Conservation (phyloP, 2,329 filamentous ascomycete genomes). For the Aspergillus sp. region DNA sequence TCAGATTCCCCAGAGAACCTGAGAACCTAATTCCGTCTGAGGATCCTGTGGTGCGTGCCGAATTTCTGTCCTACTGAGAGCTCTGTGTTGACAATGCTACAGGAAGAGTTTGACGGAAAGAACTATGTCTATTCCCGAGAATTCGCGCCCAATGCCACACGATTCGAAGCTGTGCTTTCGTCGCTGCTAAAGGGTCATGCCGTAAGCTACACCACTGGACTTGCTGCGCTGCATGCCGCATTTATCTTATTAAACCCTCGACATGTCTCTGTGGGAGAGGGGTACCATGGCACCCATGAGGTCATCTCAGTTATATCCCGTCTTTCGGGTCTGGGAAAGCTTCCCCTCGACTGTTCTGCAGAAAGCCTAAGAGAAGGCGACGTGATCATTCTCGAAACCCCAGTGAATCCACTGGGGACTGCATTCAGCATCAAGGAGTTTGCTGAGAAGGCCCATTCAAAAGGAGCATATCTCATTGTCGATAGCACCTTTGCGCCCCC, state of each 20-base stretch:
- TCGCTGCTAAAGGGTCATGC: constrained; percentile 64
- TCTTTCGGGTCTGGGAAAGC: constrained; percentile 70
- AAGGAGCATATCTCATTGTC: constrained; percentile 77
- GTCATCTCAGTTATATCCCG: constrained; percentile 73
- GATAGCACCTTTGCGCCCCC: constrained; percentile 94
- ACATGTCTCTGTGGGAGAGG: constrained; percentile 75
- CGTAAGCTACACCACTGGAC: constrained; percentile 78
- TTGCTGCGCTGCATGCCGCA: constrained; percentile 83
- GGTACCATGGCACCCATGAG: constrained; percentile 92
- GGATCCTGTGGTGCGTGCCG: constrained; percentile 49
- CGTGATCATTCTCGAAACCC: constrained; percentile 87
- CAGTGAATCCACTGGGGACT: constrained; percentile 84
- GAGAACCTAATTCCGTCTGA: constrained; percentile 56
- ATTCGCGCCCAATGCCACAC: constrained; percentile 75
- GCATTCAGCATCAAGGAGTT: constrained; percentile 72
- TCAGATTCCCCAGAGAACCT: constrained; percentile 73
- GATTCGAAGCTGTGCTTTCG: constrained; percentile 81
- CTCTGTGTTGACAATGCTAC: not conserved
- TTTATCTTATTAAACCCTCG: constrained; percentile 78
- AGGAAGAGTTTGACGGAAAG: constrained; percentile 21
- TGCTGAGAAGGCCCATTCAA: constrained; percentile 68
- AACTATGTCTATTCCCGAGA: constrained; percentile 81
- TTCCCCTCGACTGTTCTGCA: constrained; percentile 69
- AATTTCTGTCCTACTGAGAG: not conserved
- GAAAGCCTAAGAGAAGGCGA: constrained; percentile 72